Base-by-base conservation (phyloP, 2,329 filamentous ascomycete genomes). In the Aschersonia sp. region DNA sequence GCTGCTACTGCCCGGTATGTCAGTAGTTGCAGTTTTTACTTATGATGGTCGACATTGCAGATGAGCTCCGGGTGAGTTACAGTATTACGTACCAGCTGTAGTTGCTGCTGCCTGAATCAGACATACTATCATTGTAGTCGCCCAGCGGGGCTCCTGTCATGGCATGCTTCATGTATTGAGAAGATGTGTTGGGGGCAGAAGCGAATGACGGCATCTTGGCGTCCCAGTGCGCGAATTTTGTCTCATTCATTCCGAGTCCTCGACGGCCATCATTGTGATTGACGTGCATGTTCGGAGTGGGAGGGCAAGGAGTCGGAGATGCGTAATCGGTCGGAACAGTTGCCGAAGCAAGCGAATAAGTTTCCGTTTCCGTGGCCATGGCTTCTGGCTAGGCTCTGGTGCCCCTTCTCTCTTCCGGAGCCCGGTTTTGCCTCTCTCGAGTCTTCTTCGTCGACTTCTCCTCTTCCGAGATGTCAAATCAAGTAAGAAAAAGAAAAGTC, bases 331-430 rank as follows among this genome's bases (percentile, higher is more conserved):
- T 61, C 28, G 61, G 56, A 30, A 57, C 59, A 12, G 61, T 62
- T 40, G 59, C 60, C 7, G 61, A 58, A 12, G 59, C 59, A 31
- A 62, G 49, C 44, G 58, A 61, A 35, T 61, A 44, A 9, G 59
- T 61, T 40, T 63, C 60, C 38, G 60, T 63, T 40, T 63, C 58
- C 54, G 60, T 62, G 20, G 57, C 53, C 59, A 62, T 62, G 52
- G 29, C 20, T 12, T 20, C 45, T 12, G 30, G 30, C 45, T 20
- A 30, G 31, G 29, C 20, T 38, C 32, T 38, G 32, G 7, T 38
- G 32, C 12, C 32, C 12, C 12, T 12, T 38, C 3, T 38, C 12
- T 38, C 32, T 38, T 38, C 32, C 12, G 20, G 20, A 20, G 20
- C 20, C 20, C 20, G 20, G 20, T 20, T 20, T 20, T 20, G 20